Evolutionary conservation across 2,329 filamentous ascomycete genomes (phyloP), one percentile per base, ranked within the genome.

Genomic region (Claviceps humidiphila): DNA sequence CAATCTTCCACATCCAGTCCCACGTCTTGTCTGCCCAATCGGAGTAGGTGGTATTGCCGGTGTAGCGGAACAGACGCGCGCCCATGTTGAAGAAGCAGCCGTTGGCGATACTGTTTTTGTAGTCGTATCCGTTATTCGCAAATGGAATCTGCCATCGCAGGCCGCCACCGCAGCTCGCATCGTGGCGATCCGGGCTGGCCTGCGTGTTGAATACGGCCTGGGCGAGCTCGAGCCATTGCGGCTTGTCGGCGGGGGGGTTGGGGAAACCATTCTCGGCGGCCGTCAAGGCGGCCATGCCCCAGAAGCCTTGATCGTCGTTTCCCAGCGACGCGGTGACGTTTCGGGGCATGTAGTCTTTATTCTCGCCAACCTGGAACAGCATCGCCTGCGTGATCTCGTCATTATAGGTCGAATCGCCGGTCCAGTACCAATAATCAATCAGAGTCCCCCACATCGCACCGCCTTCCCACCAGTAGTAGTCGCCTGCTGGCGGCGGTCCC

Each of bases 131-230:
- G 46, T 74, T 76, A 64, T 90, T 89, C 59, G 84, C 81, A 5
- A 77, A 72, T 57, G 82, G 87, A 55, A 91, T 85, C 70, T 91
- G 87, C 85, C 85, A 89, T 58, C 84, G 75, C 56, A 90, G 66
- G 20, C 86, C 87, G 45, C 75, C 76, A 54, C 79, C 80, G 17
- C 72, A 74, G 0, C 66, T 66, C 0, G 70, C 65, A 8, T 73
- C 73, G 60, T 87, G 81, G 70, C 84, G 84, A 46, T 80, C 74
- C 1, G 71, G 67, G 20, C 61, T 63, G 2, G 75, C 77, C 50
- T 74, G 70, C 1, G 74, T 74, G 58, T 82, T 81, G 60, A 80
- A 90, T 17, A 87, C 79, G 39, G 75, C 78, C 61, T 82, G 74
- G 1, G 78, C 81, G 11, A 85, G 72, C 16, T 76, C 72, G 6